Percentiles rank a stretch among this genome's conserved stretches.
Evolutionary conservation across 805 yeast species (phyloP).

Genomic region (Lachancea waltii): DNA sequence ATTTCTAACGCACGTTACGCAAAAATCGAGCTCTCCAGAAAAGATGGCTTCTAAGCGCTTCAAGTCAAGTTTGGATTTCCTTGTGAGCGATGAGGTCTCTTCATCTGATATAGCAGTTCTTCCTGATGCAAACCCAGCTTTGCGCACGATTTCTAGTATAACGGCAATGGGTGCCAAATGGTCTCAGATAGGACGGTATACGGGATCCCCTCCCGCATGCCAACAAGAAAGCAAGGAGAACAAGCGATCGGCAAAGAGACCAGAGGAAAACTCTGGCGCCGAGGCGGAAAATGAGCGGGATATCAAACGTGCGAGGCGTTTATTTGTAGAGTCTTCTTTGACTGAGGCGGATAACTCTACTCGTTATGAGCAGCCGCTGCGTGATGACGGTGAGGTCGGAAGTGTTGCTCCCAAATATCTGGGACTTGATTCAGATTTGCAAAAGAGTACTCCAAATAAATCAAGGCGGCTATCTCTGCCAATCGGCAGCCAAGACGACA

Average conservation of each 20-base stretch:
- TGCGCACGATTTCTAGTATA: background rate
- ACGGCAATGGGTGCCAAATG: constrained; percentile 9
- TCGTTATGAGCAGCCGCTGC: no score
- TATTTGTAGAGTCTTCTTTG: background rate
- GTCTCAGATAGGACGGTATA: constrained; percentile 2
- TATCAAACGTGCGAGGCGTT: background rate
- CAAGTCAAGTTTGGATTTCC: no score
- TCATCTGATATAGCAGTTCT: constrained; percentile 2
- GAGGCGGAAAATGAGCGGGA: background rate
- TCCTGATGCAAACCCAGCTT: background rate
- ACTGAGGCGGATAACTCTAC: background rate
- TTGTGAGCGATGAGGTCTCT: constrained; percentile 15
- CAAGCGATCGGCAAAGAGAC: no score
- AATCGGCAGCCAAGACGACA: no score
- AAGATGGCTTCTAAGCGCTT: constrained; percentile 1
- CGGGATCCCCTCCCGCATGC: background rate
- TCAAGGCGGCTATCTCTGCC: no score
- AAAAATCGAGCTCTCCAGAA: constrained; percentile 6
- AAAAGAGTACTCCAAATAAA: no score
- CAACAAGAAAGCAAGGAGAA: no score
- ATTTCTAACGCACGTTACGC: background rate
- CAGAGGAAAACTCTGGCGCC: no score
- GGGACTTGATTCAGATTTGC: no score
- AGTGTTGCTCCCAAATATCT: no score
- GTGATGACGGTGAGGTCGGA: no score